Percentiles rank a stretch among this genome's conserved stretches.
Evolutionary conservation across 2,329 filamentous ascomycete species (phyloP).

Genomic region (Aspergillus quadrilineatus): DNA sequence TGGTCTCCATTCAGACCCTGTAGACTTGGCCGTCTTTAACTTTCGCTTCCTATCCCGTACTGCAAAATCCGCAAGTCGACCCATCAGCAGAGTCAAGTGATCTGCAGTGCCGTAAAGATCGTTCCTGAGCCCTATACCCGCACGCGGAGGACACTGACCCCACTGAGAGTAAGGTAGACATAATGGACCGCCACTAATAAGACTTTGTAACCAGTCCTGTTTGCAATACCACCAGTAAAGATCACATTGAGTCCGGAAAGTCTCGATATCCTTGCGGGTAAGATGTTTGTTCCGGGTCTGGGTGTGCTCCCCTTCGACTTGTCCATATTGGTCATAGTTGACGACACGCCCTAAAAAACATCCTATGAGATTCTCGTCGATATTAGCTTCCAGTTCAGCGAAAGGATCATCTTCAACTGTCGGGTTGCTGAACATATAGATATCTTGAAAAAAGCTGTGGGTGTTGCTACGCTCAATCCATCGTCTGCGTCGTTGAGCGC

Average conservation of each 20-base stretch:
- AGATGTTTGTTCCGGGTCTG: slow-evolving; percentile 35
- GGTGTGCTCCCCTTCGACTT: slow-evolving; percentile 40
- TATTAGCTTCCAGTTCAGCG: slow-evolving; percentile 45
- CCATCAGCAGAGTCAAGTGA: slow-evolving; percentile 78
- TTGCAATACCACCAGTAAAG: slow-evolving; percentile 96
- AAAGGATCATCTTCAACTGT: slow-evolving; percentile 44
- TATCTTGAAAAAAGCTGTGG: slow-evolving; percentile 20
- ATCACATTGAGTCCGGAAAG: slow-evolving; percentile 78
- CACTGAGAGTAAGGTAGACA: slow-evolving; percentile 78
- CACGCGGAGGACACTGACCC: slow-evolving; percentile 84
- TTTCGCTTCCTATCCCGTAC: slow-evolving; percentile 77
- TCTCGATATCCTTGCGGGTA: slow-evolving; percentile 65
- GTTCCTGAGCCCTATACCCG: slow-evolving; percentile 72
- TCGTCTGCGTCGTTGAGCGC: slow-evolving; percentile 60
- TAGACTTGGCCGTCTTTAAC: slow-evolving; percentile 61
- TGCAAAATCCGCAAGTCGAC: slow-evolving; percentile 74
- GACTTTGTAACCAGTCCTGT: slow-evolving; percentile 88
- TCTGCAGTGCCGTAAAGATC: slow-evolving; percentile 87
- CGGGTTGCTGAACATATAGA: slow-evolving; percentile 33
- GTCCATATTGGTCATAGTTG: slow-evolving; percentile 59
- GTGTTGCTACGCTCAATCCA: slow-evolving; percentile 30
- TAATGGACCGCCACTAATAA: slow-evolving; percentile 79
- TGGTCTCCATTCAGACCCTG: slow-evolving; percentile 58
- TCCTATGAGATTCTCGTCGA: slow-evolving; percentile 60
- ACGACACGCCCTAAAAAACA: slow-evolving; percentile 58